phyloP scores from a whole-genome alignment of 2,329 filamentous ascomycete species.

The Zalaria sp. region DNA sequence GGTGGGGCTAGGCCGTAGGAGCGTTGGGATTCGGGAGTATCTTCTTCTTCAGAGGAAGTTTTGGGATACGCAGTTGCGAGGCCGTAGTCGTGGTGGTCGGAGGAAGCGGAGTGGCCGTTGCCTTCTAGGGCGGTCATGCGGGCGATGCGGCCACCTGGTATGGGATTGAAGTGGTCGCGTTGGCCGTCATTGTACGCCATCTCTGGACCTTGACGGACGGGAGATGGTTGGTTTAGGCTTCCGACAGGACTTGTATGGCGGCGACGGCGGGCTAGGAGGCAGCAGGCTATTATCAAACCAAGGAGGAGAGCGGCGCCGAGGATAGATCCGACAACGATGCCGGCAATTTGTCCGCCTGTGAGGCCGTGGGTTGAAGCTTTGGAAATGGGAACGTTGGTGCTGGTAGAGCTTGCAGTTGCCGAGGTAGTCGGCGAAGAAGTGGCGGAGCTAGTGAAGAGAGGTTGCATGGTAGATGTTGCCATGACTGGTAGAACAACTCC shows the following conservation, averaged over 20 bases:
- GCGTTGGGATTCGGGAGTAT: constrained; percentile 35
- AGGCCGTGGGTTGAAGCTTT: constrained; percentile 36
- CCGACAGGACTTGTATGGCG: constrained; percentile 46
- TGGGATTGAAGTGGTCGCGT: constrained; percentile 43
- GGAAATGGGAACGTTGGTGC: constrained; percentile 13
- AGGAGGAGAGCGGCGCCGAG: constrained; percentile 56
- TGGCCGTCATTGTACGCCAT: constrained; percentile 28
- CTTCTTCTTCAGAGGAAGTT: constrained; percentile 57
- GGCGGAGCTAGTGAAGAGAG: constrained; percentile 47
- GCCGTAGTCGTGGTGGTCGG: constrained; percentile 40
- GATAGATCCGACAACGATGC: constrained; percentile 72
- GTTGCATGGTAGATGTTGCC: constrained; percentile 46
- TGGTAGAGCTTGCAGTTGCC: constrained; percentile 8
- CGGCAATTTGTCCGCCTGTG: constrained; percentile 79
- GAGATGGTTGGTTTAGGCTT: constrained; percentile 83
- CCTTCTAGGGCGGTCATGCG: constrained; percentile 91
- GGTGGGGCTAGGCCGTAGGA: constrained; percentile 36
- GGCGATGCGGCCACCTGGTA: constrained; percentile 79
- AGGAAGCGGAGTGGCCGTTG: constrained; percentile 41
- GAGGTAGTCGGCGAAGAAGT: constrained; percentile 35
- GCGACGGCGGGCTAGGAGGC: constrained; percentile 44
- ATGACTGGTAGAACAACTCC: constrained; percentile 57
- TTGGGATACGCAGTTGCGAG: constrained; percentile 29
- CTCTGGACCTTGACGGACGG: constrained; percentile 29
- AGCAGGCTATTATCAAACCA: constrained; percentile 44